phyloP scores from a whole-genome alignment of 176 grass and related monocot species.

The Melocanna baccifera region DNA sequence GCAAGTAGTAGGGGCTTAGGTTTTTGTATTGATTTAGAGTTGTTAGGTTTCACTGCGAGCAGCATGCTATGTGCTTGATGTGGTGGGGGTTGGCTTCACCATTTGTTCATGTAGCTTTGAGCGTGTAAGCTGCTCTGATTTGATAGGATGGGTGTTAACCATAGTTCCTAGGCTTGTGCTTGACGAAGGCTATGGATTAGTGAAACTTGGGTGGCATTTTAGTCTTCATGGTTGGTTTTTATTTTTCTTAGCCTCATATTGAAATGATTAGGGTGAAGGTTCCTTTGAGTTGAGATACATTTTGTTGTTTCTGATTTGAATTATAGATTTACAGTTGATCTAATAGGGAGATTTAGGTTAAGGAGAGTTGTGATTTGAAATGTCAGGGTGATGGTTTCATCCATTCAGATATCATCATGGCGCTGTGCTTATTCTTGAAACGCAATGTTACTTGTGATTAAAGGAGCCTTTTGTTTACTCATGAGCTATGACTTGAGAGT shows the following conservation, averaged over 20 bases:
- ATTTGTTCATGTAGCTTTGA: not conserved
- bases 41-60: too few species aligned
- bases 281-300: not conserved
- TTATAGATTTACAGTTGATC: not conserved
- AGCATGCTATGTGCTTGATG: too few species aligned
- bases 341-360: not conserved
- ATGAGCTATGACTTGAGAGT: not conserved
- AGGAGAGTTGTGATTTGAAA: not conserved
- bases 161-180: not conserved
- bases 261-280: not conserved
- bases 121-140: not conserved
- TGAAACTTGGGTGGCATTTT: not conserved
- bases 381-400: not conserved
- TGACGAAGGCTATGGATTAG: not conserved
- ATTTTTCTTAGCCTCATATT: not conserved
- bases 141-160: not conserved
- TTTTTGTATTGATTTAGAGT: too few species aligned
- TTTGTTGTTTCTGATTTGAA: not conserved
- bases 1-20: too few species aligned
- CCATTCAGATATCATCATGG: not conserved
- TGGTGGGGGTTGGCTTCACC: too few species aligned
- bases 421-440: not conserved
- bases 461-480: not conserved
- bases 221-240: not conserved
- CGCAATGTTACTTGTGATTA: not conserved